A percentile compares a stretch with the other conserved stretches of the same genome.
These are phyloP conservation scores for Filobasidium floriforme DNA, from an alignment of 768 basidiomycete species.

Conservation along the genomic window DNA sequence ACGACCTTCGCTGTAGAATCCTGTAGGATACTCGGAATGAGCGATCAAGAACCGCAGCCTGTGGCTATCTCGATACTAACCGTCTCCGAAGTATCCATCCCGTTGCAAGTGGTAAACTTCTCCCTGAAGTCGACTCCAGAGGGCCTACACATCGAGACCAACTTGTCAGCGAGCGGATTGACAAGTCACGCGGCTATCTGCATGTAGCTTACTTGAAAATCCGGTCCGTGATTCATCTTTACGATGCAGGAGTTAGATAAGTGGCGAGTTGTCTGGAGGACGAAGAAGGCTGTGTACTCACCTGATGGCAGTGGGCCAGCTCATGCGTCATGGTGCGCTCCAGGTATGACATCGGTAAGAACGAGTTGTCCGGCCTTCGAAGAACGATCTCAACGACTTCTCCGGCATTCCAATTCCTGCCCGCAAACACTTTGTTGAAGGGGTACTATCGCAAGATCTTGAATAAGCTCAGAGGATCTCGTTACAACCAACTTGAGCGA, in stretches of 20 bases:
- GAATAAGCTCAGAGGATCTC: neutral
- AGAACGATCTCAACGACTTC: constrained; percentile 43
- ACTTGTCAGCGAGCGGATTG: neutral
- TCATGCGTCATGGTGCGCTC: constrained; percentile 44
- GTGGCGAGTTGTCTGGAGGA: too few relatives aligned
- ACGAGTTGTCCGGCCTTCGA: constrained; percentile 30
- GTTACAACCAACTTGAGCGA: constrained; percentile 25
- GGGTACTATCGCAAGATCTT: constrained; percentile 6
- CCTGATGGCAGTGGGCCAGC: constrained; percentile 22
- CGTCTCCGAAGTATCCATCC: constrained; percentile 42
- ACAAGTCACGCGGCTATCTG: neutral
- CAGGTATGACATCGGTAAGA: constrained; percentile 40
- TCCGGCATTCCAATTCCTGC: constrained; percentile 44
- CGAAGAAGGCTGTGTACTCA: too few relatives aligned
- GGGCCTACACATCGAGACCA: constrained; percentile 36
- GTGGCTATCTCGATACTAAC: constrained; percentile 20
- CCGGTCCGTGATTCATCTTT: constrained; percentile 17
- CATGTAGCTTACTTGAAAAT: constrained; percentile 1
- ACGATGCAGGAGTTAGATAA: too few relatives aligned
- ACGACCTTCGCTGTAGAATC: constrained; percentile 41
- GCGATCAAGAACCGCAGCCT: neutral
- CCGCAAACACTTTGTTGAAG: constrained; percentile 30
- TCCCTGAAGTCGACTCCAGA: constrained; percentile 38
- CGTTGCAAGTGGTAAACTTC: constrained; percentile 35
- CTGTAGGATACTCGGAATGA: constrained; percentile 15